Evolutionary conservation across 164 flowering plant species (phyloP).

Genomic region (Houttuynia cordata): DNA sequence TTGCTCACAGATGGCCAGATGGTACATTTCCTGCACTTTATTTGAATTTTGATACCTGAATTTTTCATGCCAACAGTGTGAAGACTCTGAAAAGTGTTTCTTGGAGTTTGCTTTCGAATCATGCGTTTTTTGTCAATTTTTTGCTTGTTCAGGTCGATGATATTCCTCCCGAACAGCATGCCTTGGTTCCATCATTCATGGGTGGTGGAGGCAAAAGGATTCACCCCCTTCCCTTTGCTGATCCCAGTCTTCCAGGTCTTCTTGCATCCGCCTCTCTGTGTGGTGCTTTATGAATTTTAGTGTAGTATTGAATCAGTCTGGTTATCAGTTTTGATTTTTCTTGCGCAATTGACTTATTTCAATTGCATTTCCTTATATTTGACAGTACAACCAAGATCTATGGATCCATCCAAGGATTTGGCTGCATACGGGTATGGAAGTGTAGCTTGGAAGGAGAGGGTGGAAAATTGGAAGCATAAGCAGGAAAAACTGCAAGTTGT

Average conservation of each 20-base stretch:
- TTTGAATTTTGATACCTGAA: neutral
- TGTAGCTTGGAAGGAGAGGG: constrained; percentile 64
- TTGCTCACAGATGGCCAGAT: constrained; percentile 31
- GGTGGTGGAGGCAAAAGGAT: constrained; percentile 39
- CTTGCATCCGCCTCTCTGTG: neutral
- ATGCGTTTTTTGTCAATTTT: neutral
- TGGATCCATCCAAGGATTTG: constrained; percentile 65
- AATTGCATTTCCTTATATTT: neutral
- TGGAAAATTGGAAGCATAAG: constrained; percentile 51
- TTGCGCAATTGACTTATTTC: neutral
- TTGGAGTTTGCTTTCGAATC: neutral
- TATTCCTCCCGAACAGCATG: constrained; percentile 44
- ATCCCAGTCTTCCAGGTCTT: constrained; percentile 29
- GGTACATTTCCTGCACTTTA: constrained; percentile 10
- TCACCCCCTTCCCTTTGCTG: constrained; percentile 45
- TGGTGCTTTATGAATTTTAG: neutral
- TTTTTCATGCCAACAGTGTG: neutral
- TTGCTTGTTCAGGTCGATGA: constrained; percentile 29
- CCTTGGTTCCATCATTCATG: constrained; percentile 41
- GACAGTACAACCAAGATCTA: constrained; percentile 54
- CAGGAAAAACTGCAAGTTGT: constrained; percentile 41
- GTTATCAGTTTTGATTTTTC: neutral
- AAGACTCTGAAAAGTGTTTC: neutral
- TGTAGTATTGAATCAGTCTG: neutral
- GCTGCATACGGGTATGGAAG: constrained; percentile 74